Evolutionary conservation across 2,329 filamentous ascomycete species (phyloP).

Genomic region (Claviceps pazoutovae): DNA sequence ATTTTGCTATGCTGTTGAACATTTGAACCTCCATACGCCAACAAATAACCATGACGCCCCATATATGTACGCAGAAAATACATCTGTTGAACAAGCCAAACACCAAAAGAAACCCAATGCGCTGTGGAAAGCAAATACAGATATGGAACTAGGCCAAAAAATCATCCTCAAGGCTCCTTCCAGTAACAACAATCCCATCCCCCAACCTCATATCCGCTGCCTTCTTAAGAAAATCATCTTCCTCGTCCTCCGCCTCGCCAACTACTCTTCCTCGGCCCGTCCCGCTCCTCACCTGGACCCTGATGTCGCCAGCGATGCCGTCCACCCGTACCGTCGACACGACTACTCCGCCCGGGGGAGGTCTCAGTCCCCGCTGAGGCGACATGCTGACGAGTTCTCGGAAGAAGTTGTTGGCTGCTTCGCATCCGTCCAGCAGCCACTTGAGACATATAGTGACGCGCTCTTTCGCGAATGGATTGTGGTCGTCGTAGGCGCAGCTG

Average conservation of each 20-base stretch:
- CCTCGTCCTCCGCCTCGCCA: background rate
- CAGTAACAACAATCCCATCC: constrained; percentile 1
- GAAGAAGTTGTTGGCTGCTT: constrained; percentile 59
- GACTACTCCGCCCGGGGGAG: constrained; percentile 20
- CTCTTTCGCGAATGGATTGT: constrained; percentile 90
- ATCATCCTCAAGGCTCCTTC: constrained; percentile 26
- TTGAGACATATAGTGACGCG: constrained; percentile 81
- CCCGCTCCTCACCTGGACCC: constrained; percentile 34
- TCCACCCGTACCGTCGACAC: constrained; percentile 37
- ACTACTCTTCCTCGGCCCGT: constrained; percentile 8
- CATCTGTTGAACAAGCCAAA: background rate
- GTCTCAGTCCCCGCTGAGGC: constrained; percentile 24
- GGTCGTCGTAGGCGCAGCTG: constrained; percentile 80
- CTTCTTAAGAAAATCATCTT: constrained; percentile 27
- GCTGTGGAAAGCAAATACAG: background rate
- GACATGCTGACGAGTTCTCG: constrained; percentile 42
- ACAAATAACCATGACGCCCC: background rate
- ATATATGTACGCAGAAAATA: too few species aligned
- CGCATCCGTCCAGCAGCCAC: constrained; percentile 62
- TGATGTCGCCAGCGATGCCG: constrained; percentile 41
- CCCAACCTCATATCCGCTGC: constrained; percentile 28
- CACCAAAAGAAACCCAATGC: background rate
- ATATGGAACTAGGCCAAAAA: constrained; percentile 26
- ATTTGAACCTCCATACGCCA: background rate
- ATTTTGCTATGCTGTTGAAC: background rate